Base-by-base conservation (phyloP, 2,329 filamentous ascomycete genomes). In the Venturia oleaginea region DNA sequence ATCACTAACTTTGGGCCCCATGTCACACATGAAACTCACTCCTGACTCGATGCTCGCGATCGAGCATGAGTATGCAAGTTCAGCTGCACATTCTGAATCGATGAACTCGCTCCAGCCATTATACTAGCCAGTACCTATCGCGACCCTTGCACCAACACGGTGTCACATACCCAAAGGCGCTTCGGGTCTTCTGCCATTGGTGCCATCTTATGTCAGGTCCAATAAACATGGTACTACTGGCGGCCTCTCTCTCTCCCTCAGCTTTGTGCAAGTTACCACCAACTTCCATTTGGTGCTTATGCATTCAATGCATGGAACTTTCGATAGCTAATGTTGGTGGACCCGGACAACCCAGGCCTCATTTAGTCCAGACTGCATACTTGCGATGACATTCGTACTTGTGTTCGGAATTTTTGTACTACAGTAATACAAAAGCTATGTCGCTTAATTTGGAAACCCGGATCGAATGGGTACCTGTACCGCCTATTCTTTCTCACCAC, bases 201-300 rank as follows among this genome's bases (percentile, higher is more conserved):
- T 22, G 19, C 24, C 27, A 15, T 59, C 22, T 59, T 3, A 54
- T 6, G 24, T 54, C 48, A 54, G 48, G 48, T 54, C 48, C 24
- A 5, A 17, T 4, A 48, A 48, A 24, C 43, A 24, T 19, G 17
- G 17, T 2, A 48, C 43, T 5, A 48, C 10, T 48, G 32, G 57
- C 38, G 38, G 38, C 57, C 32, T 38, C 57, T 38, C 32, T 57
- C 54, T 4, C 24, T 32, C 54, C 17, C 38, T 40, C 32, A 59
- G 55, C 55, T 32, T 59, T 38, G 38, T 59, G 55, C 32, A 38
- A 59, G 55, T 30, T 59, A 10, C 38, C 55, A 59, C 55, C 10
- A 59, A 57, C 24, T 15, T 24, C 48, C 48, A 22, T 48, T n/a
- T 24, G 2, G 43, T 48, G 43, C 43, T 4, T 46, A 22, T 48